Evolutionary conservation across 495 filamentous ascomycete species (phyloP), one percentile per base, ranked within the genome.

Genomic region (Neurospora sublineolata): DNA sequence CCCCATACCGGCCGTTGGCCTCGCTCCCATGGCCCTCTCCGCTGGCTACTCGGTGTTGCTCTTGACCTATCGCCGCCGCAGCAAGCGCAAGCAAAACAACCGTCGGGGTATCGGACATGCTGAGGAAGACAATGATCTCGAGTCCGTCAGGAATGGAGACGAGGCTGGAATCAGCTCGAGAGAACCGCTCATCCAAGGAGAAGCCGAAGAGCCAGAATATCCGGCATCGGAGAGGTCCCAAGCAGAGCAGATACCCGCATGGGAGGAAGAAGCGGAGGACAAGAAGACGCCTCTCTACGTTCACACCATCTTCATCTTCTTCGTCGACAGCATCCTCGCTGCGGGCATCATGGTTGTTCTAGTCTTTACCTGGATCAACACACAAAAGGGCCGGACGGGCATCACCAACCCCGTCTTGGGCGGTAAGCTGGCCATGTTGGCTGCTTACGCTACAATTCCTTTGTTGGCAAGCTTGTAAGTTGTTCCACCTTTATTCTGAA

Each of bases 391-490:
- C 14, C 70, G 75, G 33, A 77, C 73, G 23, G 18, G 67, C 4
- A 68, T 64, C 73, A 73, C 46, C 20, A 69, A 70, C 8, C 70
- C 52, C 23, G 52, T 64, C 6, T 18, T 64, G 52, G 52, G 73
- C 58, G 72, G 78, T 1, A 73, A 78, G 71, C 60, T 80, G 70
- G 78, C 75, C 20, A 83, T 83, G 81, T 71, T 83, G 58, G 82
- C 78, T 58, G 76, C 82, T 9, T 83, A 83, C 58, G 77, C 75
- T 9, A 84, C 82, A 3, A 75, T 84, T 20, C 81, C 82, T 40
- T 72, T 83, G 68, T 37, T 83, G 37, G 67, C 76, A 18, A 84
- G 82, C 72, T 82, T 82, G 81, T 83, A 73, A 73, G 80, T 74
- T 42, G 18, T 39, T 39, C 64, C 64, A 20, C 40, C 37, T 2